These are phyloP conservation scores for Capsicum baccatum DNA, from an alignment of 257 asterid genomes.

Conservation along the genomic window DNA sequence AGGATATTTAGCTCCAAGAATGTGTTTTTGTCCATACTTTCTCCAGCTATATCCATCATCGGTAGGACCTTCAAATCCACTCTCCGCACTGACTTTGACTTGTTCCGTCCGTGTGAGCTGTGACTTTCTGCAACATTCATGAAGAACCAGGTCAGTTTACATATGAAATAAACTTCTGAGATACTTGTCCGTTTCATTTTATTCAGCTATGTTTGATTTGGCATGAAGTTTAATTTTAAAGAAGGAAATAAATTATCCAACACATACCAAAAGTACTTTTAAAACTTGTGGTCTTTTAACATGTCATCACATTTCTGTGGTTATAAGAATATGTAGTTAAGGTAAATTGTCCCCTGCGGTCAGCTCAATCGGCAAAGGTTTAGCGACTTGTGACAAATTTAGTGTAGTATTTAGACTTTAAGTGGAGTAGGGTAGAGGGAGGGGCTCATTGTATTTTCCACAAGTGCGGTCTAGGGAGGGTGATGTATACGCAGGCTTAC, in stretches of 20 bases:
- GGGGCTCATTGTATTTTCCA: too few species aligned
- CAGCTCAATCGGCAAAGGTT: too few species aligned
- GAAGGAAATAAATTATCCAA: background rate
- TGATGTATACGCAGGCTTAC: too few species aligned
- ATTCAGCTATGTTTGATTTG: background rate
- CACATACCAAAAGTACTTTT: background rate
- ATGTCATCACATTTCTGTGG: background rate
- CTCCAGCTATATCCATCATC: conserved; percentile 89
- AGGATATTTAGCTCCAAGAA: conserved; percentile 57
- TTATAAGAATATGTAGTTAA: background rate
- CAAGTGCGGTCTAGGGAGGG: too few species aligned
- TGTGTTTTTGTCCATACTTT: conserved; percentile 68
- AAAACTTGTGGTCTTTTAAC: background rate
- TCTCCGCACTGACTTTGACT: conserved; percentile 56
- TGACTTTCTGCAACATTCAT: conserved; percentile 57
- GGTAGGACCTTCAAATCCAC: conserved; percentile 75
- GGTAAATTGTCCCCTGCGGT: background rate
- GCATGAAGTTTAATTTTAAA: background rate
- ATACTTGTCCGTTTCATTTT: background rate
- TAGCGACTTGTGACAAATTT: too few species aligned
- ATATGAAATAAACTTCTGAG: background rate
- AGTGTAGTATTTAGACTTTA: too few species aligned
- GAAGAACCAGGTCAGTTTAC: conserved; percentile 20
- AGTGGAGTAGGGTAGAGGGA: too few species aligned
- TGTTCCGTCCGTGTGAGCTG: conserved; percentile 76